Evolutionary conservation across 2,329 filamentous ascomycete genomes (phyloP).

Genomic region (Fusarium coicis): DNA sequence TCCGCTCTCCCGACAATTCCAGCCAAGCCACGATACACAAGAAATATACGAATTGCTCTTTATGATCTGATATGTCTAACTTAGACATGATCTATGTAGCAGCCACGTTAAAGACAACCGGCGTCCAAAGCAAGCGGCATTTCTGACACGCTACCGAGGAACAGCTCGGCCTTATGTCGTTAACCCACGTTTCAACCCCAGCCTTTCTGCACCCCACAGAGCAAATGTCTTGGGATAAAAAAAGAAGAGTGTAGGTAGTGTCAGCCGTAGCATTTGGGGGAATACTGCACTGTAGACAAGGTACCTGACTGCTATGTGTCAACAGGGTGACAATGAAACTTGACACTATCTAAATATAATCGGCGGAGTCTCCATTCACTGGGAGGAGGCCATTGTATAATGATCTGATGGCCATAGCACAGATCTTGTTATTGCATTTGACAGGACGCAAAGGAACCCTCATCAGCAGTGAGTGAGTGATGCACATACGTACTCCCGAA

Average conservation of each 20-base stretch:
- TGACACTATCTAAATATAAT: neutral
- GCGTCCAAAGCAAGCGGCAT: neutral
- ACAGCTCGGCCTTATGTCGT: neutral
- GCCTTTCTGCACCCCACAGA: conserved; percentile 30
- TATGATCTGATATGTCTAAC: neutral
- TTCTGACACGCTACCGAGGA: conserved; percentile 4
- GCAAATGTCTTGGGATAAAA: conserved; percentile 6
- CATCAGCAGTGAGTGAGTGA: neutral
- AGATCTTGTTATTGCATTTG: neutral
- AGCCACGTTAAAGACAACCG: conserved; percentile 5
- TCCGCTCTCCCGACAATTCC: neutral
- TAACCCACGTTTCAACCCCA: conserved; percentile 12
- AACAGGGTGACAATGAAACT: neutral
- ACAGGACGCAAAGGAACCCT: neutral
- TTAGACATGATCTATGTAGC: neutral
- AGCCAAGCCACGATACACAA: neutral
- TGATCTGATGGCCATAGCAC: neutral
- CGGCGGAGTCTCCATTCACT: neutral
- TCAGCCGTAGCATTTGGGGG: neutral
- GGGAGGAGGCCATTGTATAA: neutral
- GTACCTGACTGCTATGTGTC: neutral
- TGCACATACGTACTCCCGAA: neutral
- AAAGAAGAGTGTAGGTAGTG: neutral
- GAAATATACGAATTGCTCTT: neutral
- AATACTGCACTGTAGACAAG: neutral